Base-by-base conservation (phyloP, 2,329 filamentous ascomycete species). In the Aphanocladium album region DNA sequence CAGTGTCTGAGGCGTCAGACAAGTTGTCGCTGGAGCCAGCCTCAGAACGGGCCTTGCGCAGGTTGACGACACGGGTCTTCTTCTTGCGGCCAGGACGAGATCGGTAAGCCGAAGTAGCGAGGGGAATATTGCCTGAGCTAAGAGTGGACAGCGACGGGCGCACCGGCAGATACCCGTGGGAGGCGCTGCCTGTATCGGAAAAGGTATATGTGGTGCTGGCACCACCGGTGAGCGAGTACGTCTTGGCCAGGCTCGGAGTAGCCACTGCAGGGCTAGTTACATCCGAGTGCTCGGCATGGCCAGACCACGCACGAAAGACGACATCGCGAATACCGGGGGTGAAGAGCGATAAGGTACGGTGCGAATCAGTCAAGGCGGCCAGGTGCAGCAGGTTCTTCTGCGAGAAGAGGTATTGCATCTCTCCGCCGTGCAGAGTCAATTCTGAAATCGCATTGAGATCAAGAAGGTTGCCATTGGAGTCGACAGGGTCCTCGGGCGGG, bases 241-340 rank as follows among this genome's bases (percentile, higher is more conserved):
- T 83, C 70, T 87, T 83, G 46, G 81, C 82, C 19, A 91, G 72
- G 47, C 80, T 80, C 6, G 83, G 82, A 2, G 81, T 78, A 14
- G 77, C 71, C 19, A 78, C 67, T 2, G 76, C 72, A 9, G 82
- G 78, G 9, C 76, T 80, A 72, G 81, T 71, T 60, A 79, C 70
- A 62, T 95, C 90, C 47, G 80, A 80, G 61, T 86, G 81, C 63
- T 96, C 92, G 55, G 84, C 82, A 39, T 88, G 85, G 45, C 89
- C 89, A 17, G 93, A 90, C 91, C 93, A 96, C 35, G 93, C 95
- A 62, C 95, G 85, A 73, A 96, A 97, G 27, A 98, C 89, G 4
- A 91, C 90, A 73, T 98, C 91, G 57, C 86, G 81, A 62, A 98
- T 93, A n/a, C 89, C 86, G 0, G 93, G 92, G 1, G 93, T 97